Evolutionary conservation across 2,329 filamentous ascomycete species (phyloP), one percentile per base, ranked within the genome.

Genomic region (Cadophora luteo-olivacea): DNA sequence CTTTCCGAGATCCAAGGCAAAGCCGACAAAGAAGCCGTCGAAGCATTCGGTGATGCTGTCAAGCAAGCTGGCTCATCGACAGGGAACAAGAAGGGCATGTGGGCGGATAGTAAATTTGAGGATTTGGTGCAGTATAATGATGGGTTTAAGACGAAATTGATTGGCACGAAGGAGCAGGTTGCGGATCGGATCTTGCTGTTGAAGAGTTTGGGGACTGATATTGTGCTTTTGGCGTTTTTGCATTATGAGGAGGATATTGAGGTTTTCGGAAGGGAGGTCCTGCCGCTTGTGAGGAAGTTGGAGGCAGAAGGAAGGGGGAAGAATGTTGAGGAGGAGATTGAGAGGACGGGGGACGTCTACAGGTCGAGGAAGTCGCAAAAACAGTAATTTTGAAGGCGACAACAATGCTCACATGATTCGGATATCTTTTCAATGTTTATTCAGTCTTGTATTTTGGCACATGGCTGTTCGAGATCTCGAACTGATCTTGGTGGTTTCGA

Each of bases 101-200:
- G 84, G 84, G 83, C 84, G 8, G 78, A 84, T 58, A 82, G 79
- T 72, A 83, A 83, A 70, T 82, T 86, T 51, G 82, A 86, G 61
- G 84, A 86, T 72, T 72, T 86, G 65, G 82, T 86, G 36, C 84
- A 86, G 76, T 86, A 86, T 70, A 86, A 86, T 57, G 84, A 86
- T 72, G 84, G 84, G 1, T 86, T 86, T 76, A 86, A 85, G 78
- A 85, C 84, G 3, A 86, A 85, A 75, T 73, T 86, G 32, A 84
- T 85, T 54, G 84, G 84, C 0, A 85, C 84, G 0, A 83, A 82
- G 69, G 81, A 84, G 73, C 83, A 85, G 74, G 82, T 85, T 61
- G 83, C 82, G 0, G 83, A 85, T 69, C 76, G 84, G 4, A 84
- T 85, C 48, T 69, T 85, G 48, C 68, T 85, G 71, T 72, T 85